Conservation (phyloP, 176 grass and related monocot genomes). For the Eragrostis curvula region DNA sequence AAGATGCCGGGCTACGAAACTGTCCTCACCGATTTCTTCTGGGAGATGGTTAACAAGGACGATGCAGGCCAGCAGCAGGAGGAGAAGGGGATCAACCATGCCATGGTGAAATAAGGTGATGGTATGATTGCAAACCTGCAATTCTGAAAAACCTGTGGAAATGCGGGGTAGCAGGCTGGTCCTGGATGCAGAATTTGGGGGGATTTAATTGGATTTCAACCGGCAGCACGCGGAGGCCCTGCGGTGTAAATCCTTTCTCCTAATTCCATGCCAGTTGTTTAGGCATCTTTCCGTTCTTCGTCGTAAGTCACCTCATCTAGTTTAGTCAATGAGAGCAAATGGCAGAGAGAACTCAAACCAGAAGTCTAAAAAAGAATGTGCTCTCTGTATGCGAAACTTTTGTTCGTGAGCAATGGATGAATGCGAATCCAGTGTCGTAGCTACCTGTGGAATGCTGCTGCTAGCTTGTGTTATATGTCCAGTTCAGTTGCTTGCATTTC, state of each 20-base stretch:
- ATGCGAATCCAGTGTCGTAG: conserved; percentile 1
- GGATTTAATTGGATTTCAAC: conserved; percentile 43
- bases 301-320: conserved; percentile 47
- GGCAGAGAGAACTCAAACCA: conserved; percentile 1
- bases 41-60: conserved; percentile 61
- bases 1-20: conserved; percentile 91
- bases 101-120: conserved; percentile 41
- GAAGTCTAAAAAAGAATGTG: conserved; percentile 39
- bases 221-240: conserved; percentile 20
- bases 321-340: conserved; percentile 47
- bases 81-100: conserved; percentile 23
- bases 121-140: conserved; percentile 31
- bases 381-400: conserved; percentile 39
- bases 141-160: conserved; percentile 27
- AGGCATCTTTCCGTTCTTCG: conserved; percentile 51
- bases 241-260: conserved; percentile 63
- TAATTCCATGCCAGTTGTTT: conserved; percentile 44
- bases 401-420: conserved; percentile 45
- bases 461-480: background rate
- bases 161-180: conserved; percentile 31
- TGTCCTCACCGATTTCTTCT: conserved; percentile 81
- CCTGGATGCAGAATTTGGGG: conserved; percentile 31
- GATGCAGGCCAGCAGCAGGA: conserved; percentile 25
- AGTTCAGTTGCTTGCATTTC: background rate
- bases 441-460: conserved; percentile 4